Evolutionary conservation across 169 alveolate species (phyloP), one percentile per base, ranked within the genome.

Genomic region (Plasmodium cynomolgi): DNA sequence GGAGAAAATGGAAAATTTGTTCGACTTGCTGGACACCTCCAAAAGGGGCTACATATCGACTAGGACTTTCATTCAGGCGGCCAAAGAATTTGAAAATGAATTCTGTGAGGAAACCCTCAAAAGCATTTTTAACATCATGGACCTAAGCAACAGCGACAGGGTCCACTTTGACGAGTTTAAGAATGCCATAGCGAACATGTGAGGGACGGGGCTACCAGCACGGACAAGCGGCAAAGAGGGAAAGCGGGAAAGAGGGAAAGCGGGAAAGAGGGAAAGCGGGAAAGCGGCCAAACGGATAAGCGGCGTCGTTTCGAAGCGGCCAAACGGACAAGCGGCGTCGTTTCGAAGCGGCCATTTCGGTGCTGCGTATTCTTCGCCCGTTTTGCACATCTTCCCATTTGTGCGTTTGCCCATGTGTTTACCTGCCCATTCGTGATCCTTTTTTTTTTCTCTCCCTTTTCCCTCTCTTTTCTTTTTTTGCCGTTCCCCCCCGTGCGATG

Each of bases 61-160:
- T 41, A 90, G 72, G 54, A 31, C 50, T 39, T 90, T 90, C 34
- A 62, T 90, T 1, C 83, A 90, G 5, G 79, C 94, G 58, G 94
- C 94, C 23, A 90, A 90, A 23, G 91, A 90, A 41, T 90, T 90
- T 68, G 94, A 90, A 23, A 80, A 90, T 26, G 94, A 90, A 34
- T 90, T 90, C 72, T 26, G 39, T 20, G 94, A 90, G 50, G 91
- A 90, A 17, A 79, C 82, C 6, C 50, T 90, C 15, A 79, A 44
- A 41, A 20, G 83, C 33, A 90, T 90, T 58, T 90, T 90, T 50
- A 58, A 47, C 54, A 90, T 90, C 44, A 80, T 90, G 37, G 94
- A 90, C 44, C 11, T 90, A 9, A 80, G 34, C 31, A 90, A 80
- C 33, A 80, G 33, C 33, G 82, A 74, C 34, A 50, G 50, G 17